Evolutionary conservation across 148 eudicot genomes (phyloP).

Genomic region (Arbutus unedo): DNA sequence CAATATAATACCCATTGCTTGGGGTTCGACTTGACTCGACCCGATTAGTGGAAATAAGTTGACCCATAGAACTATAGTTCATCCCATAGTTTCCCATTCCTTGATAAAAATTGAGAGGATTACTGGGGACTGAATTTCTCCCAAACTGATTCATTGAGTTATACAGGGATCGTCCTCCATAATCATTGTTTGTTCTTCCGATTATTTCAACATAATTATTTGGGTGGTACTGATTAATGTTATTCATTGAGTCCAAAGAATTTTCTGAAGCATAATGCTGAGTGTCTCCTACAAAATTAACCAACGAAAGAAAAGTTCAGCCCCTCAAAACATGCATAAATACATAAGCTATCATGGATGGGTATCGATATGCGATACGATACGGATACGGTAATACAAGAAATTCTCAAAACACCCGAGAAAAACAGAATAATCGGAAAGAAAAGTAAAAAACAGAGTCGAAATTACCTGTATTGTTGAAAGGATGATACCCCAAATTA

Average conservation of each 20-base stretch:
- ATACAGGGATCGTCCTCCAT: neutral
- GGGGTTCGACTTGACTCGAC: neutral
- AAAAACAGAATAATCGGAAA: too few species aligned
- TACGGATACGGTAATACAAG: too few species aligned
- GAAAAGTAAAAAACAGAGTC: too few species aligned
- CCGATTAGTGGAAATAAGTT: neutral
- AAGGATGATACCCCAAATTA: too few species aligned
- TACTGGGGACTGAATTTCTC: neutral
- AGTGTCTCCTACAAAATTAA: neutral
- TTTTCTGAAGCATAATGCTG: neutral
- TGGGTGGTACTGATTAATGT: neutral
- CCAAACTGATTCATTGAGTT: neutral
- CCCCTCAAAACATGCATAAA: neutral
- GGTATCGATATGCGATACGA: too few species aligned
- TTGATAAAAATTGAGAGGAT: neutral
- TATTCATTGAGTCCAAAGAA: neutral
- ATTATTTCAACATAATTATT: neutral
- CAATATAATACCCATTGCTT: neutral
- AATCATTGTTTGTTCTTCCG: neutral
- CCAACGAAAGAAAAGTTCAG: neutral
- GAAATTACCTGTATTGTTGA: too few species aligned
- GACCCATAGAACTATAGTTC: neutral
- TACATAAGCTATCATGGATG: too few species aligned
- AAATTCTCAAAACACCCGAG: too few species aligned
- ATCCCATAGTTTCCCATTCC: neutral